Conservation (phyloP, 176 grass and related monocot genomes). For the Carex myosuroides region DNA sequence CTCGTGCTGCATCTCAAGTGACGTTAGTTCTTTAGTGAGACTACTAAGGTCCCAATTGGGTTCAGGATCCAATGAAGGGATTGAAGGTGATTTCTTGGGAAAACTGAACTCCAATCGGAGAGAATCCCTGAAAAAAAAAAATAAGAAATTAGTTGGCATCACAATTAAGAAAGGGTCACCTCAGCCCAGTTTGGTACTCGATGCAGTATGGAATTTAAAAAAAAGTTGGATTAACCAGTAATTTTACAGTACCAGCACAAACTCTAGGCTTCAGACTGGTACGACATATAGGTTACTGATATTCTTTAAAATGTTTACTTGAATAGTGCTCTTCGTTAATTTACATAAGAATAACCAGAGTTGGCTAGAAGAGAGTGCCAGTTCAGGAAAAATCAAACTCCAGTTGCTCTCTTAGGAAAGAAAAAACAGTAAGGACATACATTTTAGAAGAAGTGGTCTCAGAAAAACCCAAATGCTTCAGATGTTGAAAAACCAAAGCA, state of each 20-base stretch:
- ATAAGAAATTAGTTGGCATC: constrained; percentile 1
- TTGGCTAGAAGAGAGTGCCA: not conserved
- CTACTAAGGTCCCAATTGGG: constrained; percentile 20
- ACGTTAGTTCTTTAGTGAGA: constrained; percentile 6
- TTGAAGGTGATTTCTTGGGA: constrained; percentile 2
- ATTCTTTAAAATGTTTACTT: not conserved
- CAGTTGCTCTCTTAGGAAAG: not conserved
- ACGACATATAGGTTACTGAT: not conserved
- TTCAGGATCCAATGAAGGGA: constrained; percentile 23
- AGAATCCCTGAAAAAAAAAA: constrained; percentile 18
- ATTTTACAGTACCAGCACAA: not conserved
- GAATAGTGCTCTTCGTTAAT: not conserved
- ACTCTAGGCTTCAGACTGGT: not conserved
- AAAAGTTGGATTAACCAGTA: not conserved
- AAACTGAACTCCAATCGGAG: constrained; percentile 13
- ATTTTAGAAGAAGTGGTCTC: not conserved
- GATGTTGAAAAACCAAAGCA: not conserved
- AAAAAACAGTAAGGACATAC: constrained; percentile 8
- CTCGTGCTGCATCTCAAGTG: constrained; percentile 1
- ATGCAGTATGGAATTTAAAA: not conserved
- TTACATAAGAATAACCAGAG: not conserved
- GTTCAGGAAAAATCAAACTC: not conserved
- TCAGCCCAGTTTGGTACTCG: not conserved
- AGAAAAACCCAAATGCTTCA: not conserved
- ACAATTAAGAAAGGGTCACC: not conserved